Percentiles rank a stretch among this genome's conserved stretches.
phyloP scores from a whole-genome alignment of 2,329 filamentous ascomycete species.

The Aspergillus bombycis region DNA sequence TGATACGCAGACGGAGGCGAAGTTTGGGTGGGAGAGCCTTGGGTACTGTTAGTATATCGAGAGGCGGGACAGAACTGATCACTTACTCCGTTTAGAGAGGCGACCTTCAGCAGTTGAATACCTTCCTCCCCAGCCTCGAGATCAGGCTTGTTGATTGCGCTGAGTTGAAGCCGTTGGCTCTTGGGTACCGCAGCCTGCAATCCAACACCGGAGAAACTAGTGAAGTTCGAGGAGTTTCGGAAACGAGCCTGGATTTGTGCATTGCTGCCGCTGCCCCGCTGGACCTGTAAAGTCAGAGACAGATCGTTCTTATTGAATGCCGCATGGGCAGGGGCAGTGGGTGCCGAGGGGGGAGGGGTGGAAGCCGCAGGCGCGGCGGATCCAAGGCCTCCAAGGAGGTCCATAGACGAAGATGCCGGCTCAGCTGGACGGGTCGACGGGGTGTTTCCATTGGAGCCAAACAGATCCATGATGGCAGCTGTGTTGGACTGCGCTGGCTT shows the following conservation, averaged over 20 bases:
- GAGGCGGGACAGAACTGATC: constrained; percentile 12
- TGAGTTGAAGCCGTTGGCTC: constrained; percentile 88
- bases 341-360: constrained; percentile 45
- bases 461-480: constrained; percentile 88
- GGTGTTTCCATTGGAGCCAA: constrained; percentile 56
- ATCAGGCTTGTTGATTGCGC: constrained; percentile 82
- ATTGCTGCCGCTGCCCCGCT: constrained; percentile 69
- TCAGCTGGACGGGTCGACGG: constrained; percentile 53
- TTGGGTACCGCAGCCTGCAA: constrained; percentile 96
- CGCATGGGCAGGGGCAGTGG: constrained; percentile 61
- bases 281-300: constrained; percentile 77
- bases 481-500: constrained; percentile 59
- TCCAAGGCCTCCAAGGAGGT: constrained; percentile 47
- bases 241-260: constrained; percentile 86
- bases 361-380: constrained; percentile 55
- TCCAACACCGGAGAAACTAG: constrained; percentile 71
- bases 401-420: constrained; percentile 46
- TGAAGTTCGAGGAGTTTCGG: constrained; percentile 71
- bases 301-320: constrained; percentile 89
- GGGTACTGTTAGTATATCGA: constrained; percentile 29
- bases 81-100: constrained; percentile 86
- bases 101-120: constrained; percentile 87
- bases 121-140: constrained; percentile 78
- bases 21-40: constrained; percentile 72
- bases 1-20: constrained; percentile 81